Percentiles rank a stretch among this genome's conserved stretches.
These are phyloP conservation scores for Dendrobium nobile DNA, from an alignment of 106 monocot species.

Conservation along the genomic window DNA sequence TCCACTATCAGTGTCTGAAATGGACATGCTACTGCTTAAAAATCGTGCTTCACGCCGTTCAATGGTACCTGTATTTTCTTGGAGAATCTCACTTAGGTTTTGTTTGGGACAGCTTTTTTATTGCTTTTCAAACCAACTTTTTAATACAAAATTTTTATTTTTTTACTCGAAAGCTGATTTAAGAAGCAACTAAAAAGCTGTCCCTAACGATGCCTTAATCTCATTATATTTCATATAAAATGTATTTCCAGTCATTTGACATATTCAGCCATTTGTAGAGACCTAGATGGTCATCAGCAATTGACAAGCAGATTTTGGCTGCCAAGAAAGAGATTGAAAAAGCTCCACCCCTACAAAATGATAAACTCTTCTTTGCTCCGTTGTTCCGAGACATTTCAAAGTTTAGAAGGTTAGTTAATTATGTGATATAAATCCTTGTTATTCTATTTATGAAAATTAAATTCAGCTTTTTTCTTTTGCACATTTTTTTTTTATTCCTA, in stretches of 20 bases:
- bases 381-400: constrained; percentile 43
- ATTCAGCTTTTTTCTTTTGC: not conserved
- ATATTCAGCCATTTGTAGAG: constrained; percentile 23
- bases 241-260: not conserved
- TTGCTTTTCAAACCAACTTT: too few species aligned
- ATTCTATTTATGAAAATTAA: not conserved
- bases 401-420: constrained; percentile 33
- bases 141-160: too few species aligned
- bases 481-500: not conserved
- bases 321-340: constrained; percentile 39
- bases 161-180: too few species aligned
- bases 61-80: constrained; percentile 15
- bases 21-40: constrained; percentile 20
- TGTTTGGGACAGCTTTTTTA: too few species aligned
- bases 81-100: not conserved
- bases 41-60: constrained; percentile 34
- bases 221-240: not conserved
- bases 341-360: constrained; percentile 21
- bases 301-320: constrained; percentile 36
- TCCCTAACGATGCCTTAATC: too few species aligned
- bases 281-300: constrained; percentile 41
- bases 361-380: constrained; percentile 35
- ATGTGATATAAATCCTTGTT: not conserved
- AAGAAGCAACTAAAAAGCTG: too few species aligned
- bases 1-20: constrained; percentile 26